Percentiles rank a stretch among this genome's conserved stretches.
Evolutionary conservation across 2,329 filamentous ascomycete species (phyloP).

Genomic region (Balansia obtecta): DNA sequence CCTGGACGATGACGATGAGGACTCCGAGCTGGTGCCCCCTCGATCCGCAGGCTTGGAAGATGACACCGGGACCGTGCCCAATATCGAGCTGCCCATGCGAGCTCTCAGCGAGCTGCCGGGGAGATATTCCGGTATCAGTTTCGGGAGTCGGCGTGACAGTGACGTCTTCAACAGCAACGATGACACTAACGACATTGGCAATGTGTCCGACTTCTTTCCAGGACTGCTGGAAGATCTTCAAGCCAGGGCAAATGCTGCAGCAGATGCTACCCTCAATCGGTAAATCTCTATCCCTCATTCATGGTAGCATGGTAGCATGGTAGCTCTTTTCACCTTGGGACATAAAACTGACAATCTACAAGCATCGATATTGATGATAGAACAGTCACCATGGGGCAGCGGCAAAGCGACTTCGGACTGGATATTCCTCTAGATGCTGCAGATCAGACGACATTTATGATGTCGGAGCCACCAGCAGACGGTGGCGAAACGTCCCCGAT

Average conservation of each 20-base stretch:
- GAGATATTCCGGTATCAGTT: constrained; percentile 38
- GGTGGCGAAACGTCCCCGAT: constrained; percentile 14
- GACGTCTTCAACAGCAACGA: constrained; percentile 32
- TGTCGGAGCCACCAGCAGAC: constrained; percentile 24
- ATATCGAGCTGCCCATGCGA: constrained; percentile 47
- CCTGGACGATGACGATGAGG: constrained; percentile 33
- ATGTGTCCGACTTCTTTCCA: constrained; percentile 41
- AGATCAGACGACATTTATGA: constrained; percentile 39
- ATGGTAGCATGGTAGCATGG: no score
- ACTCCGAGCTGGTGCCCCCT: constrained; percentile 39
- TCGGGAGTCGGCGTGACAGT: constrained; percentile 41
- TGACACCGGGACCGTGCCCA: constrained; percentile 45
- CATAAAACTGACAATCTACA: constrained; percentile 5
- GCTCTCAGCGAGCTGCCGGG: constrained; percentile 32
- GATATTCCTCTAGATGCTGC: constrained; percentile 35
- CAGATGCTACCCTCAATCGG: constrained; percentile 33
- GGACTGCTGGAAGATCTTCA: constrained; percentile 31
- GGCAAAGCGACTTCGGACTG: constrained; percentile 39
- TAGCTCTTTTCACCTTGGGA: not conserved
- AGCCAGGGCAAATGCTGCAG: constrained; percentile 21
- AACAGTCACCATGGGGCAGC: constrained; percentile 24
- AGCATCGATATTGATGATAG: constrained; percentile 28
- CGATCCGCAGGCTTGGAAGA: constrained; percentile 43
- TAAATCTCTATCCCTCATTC: constrained; percentile 13
- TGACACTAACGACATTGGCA: constrained; percentile 27